Evolutionary conservation across 2,329 filamentous ascomycete species (phyloP).

Genomic region (Cladobotryum mycophilum): DNA sequence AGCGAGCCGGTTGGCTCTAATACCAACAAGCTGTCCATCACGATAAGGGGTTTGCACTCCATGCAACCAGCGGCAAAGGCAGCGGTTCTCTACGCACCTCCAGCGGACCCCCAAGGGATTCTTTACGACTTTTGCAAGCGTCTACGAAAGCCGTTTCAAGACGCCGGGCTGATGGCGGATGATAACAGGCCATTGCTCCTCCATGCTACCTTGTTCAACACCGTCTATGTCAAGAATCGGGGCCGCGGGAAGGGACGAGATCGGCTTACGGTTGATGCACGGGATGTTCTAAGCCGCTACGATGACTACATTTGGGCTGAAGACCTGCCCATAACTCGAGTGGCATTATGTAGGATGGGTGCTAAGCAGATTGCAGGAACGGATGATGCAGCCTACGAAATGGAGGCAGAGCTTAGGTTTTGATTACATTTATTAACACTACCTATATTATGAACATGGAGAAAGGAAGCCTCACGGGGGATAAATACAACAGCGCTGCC

Average conservation of each 20-base stretch:
- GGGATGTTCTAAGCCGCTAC: slow-evolving; percentile 51
- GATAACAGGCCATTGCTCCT: slow-evolving; percentile 62
- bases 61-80: slow-evolving; percentile 55
- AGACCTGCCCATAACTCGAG: slow-evolving; percentile 57
- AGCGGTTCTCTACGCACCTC: slow-evolving; percentile 60
- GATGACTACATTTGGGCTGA: slow-evolving; percentile 65
- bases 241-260: slow-evolving; percentile 27
- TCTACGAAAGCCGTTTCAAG: slow-evolving; percentile 49
- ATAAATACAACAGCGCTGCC: too few relatives aligned
- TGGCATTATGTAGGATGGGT: slow-evolving; percentile 85
- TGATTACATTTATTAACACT: slow-evolving; percentile 14
- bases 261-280: slow-evolving; percentile 47
- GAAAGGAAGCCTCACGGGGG: too few relatives aligned
- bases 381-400: slow-evolving; percentile 48
- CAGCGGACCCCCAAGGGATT: slow-evolving; percentile 44
- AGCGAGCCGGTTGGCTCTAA: slow-evolving; percentile 1
- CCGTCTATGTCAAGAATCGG: slow-evolving; percentile 59
- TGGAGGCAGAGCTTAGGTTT: slow-evolving; percentile 43
- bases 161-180: slow-evolving; percentile 48
- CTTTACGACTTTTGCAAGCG: slow-evolving; percentile 52
- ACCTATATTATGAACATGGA: too few relatives aligned
- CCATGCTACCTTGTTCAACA: slow-evolving; percentile 84
- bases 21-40: slow-evolving; percentile 32
- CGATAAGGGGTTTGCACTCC: slow-evolving; percentile 48
- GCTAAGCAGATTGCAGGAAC: slow-evolving; percentile 57